phyloP scores from a whole-genome alignment of 441 rosid species.

The Pelargonium australe region DNA sequence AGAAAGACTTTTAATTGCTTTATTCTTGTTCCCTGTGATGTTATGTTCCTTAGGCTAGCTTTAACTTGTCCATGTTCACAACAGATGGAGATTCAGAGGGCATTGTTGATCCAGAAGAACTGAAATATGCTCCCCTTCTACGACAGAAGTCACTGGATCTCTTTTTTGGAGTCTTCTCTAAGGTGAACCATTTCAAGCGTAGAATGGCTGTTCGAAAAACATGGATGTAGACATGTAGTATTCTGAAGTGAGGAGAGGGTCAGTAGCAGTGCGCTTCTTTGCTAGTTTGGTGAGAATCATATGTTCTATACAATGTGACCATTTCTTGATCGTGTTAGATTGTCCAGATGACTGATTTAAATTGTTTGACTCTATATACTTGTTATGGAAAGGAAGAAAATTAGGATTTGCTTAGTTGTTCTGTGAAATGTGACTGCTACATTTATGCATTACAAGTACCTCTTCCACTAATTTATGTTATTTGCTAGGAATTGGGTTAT shows the following conservation, averaged over 20 bases:
- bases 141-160: slow-evolving; percentile 23
- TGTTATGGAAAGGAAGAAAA: not conserved
- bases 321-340: not conserved
- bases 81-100: too few relatives aligned
- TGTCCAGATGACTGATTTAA: not conserved
- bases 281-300: slow-evolving; percentile 29
- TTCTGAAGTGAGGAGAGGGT: slow-evolving; percentile 21
- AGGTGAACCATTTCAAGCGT: slow-evolving; percentile 34
- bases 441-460: not conserved
- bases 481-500: not conserved
- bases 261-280: slow-evolving; percentile 33
- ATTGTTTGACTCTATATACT: not conserved
- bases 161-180: slow-evolving; percentile 32
- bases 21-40: too few relatives aligned
- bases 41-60: too few relatives aligned
- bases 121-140: slow-evolving; percentile 26
- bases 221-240: slow-evolving; percentile 41
- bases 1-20: too few relatives aligned
- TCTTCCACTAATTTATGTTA: not conserved
- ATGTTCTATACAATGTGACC: not conserved
- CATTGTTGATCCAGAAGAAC: slow-evolving; percentile 22
- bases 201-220: slow-evolving; percentile 36
- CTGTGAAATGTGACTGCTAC: not conserved
- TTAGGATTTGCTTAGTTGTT: not conserved
- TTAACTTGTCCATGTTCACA: too few relatives aligned